phyloP scores from a whole-genome alignment of 768 basidiomycete species.

The Leccinellum albellum region DNA sequence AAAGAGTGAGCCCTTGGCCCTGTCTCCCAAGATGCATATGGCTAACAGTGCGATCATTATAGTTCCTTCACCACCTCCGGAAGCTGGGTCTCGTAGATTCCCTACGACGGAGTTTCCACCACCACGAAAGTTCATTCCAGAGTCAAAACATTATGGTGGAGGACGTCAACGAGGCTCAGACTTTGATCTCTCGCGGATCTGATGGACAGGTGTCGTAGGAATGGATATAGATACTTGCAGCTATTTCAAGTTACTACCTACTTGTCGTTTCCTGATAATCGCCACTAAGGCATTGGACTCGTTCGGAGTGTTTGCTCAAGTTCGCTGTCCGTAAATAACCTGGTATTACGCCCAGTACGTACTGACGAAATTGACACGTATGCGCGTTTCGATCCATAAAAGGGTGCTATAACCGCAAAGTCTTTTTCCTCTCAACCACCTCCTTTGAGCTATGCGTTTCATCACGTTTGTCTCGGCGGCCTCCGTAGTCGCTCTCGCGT shows the following conservation, averaged over 20 bases:
- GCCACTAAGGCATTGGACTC: background rate
- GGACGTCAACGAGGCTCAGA: slow-evolving; percentile 67
- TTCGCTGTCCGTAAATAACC: background rate
- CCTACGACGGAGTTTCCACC: slow-evolving; percentile 77
- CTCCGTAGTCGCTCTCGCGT: slow-evolving; percentile 51
- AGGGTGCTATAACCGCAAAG: background rate
- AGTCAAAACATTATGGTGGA: slow-evolving; percentile 55
- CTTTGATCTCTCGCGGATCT: slow-evolving; percentile 52
- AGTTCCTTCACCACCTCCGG: slow-evolving; percentile 60
- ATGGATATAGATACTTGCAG: background rate
- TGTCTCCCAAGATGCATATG: background rate
- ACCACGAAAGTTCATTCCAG: slow-evolving; percentile 58
- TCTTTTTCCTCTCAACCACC: slow-evolving; percentile 12
- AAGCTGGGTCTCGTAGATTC: slow-evolving; percentile 66
- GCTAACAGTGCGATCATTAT: slow-evolving; percentile 13
- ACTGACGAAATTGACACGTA: slow-evolving; percentile 28
- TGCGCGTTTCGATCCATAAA: slow-evolving; percentile 25
- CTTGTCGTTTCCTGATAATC: background rate
- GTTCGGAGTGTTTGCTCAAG: no score
- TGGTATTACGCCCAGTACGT: no score
- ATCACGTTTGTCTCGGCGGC: slow-evolving; percentile 45
- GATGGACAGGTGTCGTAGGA: background rate
- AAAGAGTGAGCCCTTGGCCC: slow-evolving; percentile 41
- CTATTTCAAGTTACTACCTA: background rate
- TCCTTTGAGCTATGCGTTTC: slow-evolving; percentile 58